Conservation (phyloP, 257 asterid species). For the Scutellaria baicalensis region DNA sequence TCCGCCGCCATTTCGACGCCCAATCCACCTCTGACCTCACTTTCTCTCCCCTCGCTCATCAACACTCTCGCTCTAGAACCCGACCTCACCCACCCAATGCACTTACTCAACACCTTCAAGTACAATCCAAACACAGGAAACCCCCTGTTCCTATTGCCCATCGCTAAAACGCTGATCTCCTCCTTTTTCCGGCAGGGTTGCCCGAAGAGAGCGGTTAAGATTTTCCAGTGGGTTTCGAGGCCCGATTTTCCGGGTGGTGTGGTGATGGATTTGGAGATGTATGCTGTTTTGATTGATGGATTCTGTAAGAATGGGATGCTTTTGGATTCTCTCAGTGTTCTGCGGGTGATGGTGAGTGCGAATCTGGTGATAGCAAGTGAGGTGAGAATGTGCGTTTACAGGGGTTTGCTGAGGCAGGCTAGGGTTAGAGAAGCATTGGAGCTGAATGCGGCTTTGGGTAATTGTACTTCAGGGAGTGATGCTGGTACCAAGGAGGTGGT, state of each 20-base stretch:
- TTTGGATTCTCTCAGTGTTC: conserved; percentile 37
- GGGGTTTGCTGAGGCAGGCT: conserved; percentile 53
- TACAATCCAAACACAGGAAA: conserved; percentile 18
- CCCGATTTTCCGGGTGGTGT: conserved; percentile 33
- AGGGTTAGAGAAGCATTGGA: conserved; percentile 51
- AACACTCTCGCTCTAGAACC: conserved; percentile 34
- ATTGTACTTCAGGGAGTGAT: conserved; percentile 20
- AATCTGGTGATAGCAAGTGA: conserved; percentile 29
- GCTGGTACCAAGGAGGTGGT: conserved; percentile 23
- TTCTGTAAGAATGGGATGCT: conserved; percentile 37
- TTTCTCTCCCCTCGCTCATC: conserved; percentile 33
- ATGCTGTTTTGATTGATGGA: conserved; percentile 32
- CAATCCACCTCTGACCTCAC: conserved; percentile 34
- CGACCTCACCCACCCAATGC: conserved; percentile 47
- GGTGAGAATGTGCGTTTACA: conserved; percentile 26
- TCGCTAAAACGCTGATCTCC: conserved; percentile 28
- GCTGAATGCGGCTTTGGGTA: conserved; percentile 28
- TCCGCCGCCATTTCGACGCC: conserved; percentile 38
- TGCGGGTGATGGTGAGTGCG: conserved; percentile 40
- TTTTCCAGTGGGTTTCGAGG: conserved; percentile 46
- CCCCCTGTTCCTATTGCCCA: conserved; percentile 16
- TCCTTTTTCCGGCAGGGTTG: conserved; percentile 23
- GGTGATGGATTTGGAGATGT: conserved; percentile 24
- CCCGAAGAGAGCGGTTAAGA: conserved; percentile 36
- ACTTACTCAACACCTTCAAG: conserved; percentile 51